Evolutionary conservation across 2,329 filamentous ascomycete species (phyloP), one percentile per base, ranked within the genome.

Genomic region (Cladosporium halotolerans): DNA sequence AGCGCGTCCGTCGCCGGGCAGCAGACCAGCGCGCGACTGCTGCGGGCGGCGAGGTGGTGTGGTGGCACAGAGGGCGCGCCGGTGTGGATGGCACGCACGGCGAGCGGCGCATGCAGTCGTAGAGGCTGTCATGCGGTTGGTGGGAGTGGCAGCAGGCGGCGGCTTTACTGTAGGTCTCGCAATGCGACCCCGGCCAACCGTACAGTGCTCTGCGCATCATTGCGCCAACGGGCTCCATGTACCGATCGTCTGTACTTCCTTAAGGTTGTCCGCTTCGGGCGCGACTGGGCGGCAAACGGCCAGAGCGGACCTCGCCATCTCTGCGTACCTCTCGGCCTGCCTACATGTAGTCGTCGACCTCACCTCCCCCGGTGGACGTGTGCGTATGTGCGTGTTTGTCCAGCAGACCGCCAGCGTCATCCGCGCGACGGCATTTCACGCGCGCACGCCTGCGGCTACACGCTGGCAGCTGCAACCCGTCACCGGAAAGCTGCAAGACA

Each of bases 401-500:
- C 23, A 28, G 23, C 23, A 28, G 23, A 28, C 23, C 23, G 23
- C 23, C 23, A 28, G 23, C 23, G 2, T 28, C 23, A 28, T 28
- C 23, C 23, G 7, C 23, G 23, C 23, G 23, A 28, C 23, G 23
- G 7, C 23, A 4, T 7, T 5, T 28, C 23, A 28, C 5, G 23
- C 23, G 23, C 7, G 23, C 23, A 11, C 34, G 13, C 36, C 36
- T 39, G 36, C 36, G n/a, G 6, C 45, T 23, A 36, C 28, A 19
- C 38, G 51, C 51, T 47, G 45, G 43, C 51, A 45, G 45, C 43
- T 41, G 43, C 43, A 36, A 10, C 18, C 45, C 38, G 16, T 46
- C 51, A 53, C 51, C 51, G 51, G 51, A 53, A 28, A 28, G 18
- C 50, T 46, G 50, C 50, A 52, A 42, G 43, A 46, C 43, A 46